Base-by-base conservation (phyloP, 2,329 filamentous ascomycete species). In the Trichocomaceae sp. region DNA sequence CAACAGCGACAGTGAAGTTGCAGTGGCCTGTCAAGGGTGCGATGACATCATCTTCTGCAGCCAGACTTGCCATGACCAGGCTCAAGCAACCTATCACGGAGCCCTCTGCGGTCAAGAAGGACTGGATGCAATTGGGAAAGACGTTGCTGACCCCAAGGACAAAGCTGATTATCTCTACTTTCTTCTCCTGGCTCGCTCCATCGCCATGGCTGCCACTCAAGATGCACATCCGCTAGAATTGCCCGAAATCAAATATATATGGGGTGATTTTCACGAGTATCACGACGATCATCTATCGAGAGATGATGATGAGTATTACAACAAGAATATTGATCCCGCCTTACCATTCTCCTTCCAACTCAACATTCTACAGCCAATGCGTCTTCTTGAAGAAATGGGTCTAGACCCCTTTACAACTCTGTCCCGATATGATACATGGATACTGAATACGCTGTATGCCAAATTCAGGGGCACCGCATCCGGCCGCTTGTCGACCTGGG, bases 381-480 rank as follows among this genome's bases (percentile, higher is more conserved):
- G 84, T 59, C 76, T 84, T 60, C 74, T 86, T 20, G 80, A 83
- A 59, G 82, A 82, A 63, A 83, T 84, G 79, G 79, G 80, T 48
- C 72, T 83, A 47, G 79, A 84, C 62, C 80, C 83, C 15, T 85
- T 83, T 62, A 72, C 72, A 23, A 64, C 63, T 37, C 61, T 77
- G 7, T 57, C 61, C 1, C 64, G 60, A 12, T 76, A 73, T 59
- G 76, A 78, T 57, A 76, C 72, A 47, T 78, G 76, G 76, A 80
- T 96, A 15, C 81, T 95, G 65, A 96, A 97, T 72, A 96, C 90
- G 0, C 79, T 96, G 5, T 95, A 92, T 69, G 84, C 88, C 60
- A 97, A 97, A 69, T 95, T 96, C 70, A 83, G 93, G 22, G 93
- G 90, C 51, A 96, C 91, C 0, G 93, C 93, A 0, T 95, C 90